These are phyloP conservation scores for Cicer bijugum DNA, from an alignment of 306 rosid genomes.

Conservation along the genomic window DNA sequence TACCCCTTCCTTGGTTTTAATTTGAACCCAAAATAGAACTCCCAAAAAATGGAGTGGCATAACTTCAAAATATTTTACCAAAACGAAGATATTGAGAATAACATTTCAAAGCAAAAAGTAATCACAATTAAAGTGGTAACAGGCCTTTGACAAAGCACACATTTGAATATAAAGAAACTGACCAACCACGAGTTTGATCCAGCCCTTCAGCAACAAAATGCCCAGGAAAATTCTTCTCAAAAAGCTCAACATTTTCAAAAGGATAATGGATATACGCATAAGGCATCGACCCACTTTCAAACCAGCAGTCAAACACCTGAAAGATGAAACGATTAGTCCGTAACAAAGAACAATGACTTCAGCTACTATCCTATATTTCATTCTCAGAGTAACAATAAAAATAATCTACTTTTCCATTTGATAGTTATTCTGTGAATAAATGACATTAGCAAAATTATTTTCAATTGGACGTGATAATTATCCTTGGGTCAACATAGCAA, in stretches of 20 bases:
- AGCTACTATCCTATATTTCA: neutral
- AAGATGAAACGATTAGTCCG: slow-evolving; percentile 39
- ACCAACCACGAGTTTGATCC: slow-evolving; percentile 99
- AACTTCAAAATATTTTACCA: neutral
- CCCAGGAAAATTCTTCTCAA: slow-evolving; percentile 93
- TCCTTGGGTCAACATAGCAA: slow-evolving; percentile 5
- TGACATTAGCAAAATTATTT: neutral
- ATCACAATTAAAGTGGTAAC: slow-evolving; percentile 24
- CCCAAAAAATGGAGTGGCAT: neutral
- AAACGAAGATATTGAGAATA: slow-evolving; percentile 17
- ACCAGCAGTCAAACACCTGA: slow-evolving; percentile 99
- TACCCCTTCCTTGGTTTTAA: slow-evolving; percentile 8
- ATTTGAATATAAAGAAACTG: slow-evolving; percentile 46
- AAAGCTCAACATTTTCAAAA: slow-evolving; percentile 80
- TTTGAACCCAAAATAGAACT: slow-evolving; percentile 30
- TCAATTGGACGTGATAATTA: neutral
- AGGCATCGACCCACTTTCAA: slow-evolving; percentile 99
- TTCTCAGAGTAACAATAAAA: neutral
- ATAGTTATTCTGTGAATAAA: neutral
- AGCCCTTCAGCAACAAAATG: slow-evolving; percentile 98
- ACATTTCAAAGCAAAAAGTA: slow-evolving; percentile 20
- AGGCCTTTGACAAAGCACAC: slow-evolving; percentile 30
- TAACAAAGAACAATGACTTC: slow-evolving; percentile 29
- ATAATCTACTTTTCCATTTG: slow-evolving; percentile 13
- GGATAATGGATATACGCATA: slow-evolving; percentile 97